phyloP scores from a whole-genome alignment of 257 asterid genomes.

The Schizonepeta tenuifolia region DNA sequence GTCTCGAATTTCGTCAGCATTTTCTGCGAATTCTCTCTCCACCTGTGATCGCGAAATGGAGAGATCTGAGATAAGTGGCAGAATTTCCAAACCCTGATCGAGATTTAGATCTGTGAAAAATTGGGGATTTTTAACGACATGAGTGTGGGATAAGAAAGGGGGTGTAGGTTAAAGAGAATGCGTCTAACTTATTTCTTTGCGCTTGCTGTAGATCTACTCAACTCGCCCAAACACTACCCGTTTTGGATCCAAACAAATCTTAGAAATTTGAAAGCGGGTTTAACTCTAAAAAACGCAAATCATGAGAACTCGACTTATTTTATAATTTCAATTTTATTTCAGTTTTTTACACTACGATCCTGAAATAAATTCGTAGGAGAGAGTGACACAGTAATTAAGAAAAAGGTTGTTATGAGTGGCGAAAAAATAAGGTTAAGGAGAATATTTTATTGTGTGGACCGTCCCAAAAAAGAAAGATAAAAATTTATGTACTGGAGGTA shows the following conservation, averaged over 20 bases:
- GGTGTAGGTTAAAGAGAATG: slow-evolving; percentile 27
- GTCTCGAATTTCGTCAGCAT: slow-evolving; percentile 79
- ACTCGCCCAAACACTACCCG: neutral
- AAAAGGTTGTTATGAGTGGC: no score
- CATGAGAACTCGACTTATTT: no score
- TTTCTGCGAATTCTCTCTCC: slow-evolving; percentile 27
- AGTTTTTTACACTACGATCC: no score
- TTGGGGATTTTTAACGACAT: slow-evolving; percentile 27
- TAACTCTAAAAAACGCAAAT: neutral
- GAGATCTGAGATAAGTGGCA: slow-evolving; percentile 33
- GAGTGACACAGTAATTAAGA: no score
- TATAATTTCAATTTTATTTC: no score
- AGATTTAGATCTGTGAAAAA: slow-evolving; percentile 39
- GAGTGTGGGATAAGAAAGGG: slow-evolving; percentile 26
- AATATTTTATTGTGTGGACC: no score
- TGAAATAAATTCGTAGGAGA: no score
- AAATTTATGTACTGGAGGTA: no score
- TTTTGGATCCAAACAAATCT: slow-evolving; percentile 19
- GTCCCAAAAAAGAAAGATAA: no score
- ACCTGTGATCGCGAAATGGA: slow-evolving; percentile 23
- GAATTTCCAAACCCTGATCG: slow-evolving; percentile 37
- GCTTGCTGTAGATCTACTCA: slow-evolving; percentile 25
- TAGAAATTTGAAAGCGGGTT: neutral
- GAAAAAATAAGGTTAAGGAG: no score
- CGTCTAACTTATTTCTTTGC: slow-evolving; percentile 20